Conservation (phyloP, 164 flowering plant genomes). For the Chimonanthus praecox region DNA sequence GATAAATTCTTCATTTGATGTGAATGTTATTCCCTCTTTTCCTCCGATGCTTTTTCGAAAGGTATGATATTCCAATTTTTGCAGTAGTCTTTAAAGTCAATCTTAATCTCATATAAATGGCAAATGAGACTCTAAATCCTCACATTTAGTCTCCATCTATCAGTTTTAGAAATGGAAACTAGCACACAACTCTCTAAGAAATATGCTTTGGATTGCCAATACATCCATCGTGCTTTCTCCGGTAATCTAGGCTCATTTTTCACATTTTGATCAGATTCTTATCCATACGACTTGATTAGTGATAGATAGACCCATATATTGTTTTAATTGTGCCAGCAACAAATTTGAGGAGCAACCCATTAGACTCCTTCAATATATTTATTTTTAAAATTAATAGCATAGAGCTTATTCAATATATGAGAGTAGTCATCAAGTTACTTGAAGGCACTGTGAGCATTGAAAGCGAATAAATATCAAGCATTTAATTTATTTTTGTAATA, state of each 20-base stretch:
- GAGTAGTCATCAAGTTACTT: too few species aligned
- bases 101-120: slow-evolving; percentile 8
- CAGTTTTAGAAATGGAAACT: slow-evolving; percentile 8
- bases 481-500: too few species aligned
- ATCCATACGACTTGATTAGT: background rate
- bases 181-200: slow-evolving; percentile 15
- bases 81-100: background rate
- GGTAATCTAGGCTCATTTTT: slow-evolving; percentile 13
- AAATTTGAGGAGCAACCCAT: background rate
- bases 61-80: background rate
- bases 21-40: slow-evolving; percentile 14
- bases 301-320: background rate
- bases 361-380: background rate
- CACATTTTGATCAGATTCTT: background rate
- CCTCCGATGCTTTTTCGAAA: slow-evolving; percentile 13
- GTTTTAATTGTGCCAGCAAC: background rate
- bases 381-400: background rate
- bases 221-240: slow-evolving; percentile 15
- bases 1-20: slow-evolving; percentile 23
- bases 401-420: background rate
- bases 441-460: too few species aligned
- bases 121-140: slow-evolving; percentile 1
- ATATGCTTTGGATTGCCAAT: slow-evolving; percentile 25
- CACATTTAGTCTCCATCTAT: background rate
- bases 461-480: too few species aligned